These are phyloP conservation scores for Leucoagaricus sp. DNA, from an alignment of 1,284 basidiomycete species.

Conservation along the genomic window DNA sequence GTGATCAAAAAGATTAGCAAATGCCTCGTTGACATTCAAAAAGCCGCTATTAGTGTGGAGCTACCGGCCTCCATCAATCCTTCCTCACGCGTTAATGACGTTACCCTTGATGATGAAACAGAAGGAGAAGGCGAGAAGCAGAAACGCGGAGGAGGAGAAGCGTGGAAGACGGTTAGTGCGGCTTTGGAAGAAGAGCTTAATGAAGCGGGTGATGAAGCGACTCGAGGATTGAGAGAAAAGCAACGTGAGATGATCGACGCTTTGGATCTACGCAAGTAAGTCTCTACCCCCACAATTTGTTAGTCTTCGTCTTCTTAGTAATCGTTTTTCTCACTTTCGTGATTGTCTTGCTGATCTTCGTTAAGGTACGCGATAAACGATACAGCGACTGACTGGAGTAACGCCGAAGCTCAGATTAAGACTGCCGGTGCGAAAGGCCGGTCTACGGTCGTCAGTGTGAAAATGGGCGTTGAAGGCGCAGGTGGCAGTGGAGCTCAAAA, in stretches of 20 bases:
- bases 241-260: constrained; percentile 86
- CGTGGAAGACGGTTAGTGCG: constrained; percentile 54
- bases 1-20: constrained; percentile 86
- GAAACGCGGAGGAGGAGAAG: constrained; percentile 35
- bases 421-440: constrained; percentile 49
- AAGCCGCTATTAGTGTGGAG: constrained; percentile 63
- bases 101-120: constrained; percentile 33
- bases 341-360: background rate
- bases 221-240: constrained; percentile 54
- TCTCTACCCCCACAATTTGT: constrained; percentile 17
- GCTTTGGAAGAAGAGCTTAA: constrained; percentile 67
- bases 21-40: constrained; percentile 80
- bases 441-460: constrained; percentile 19
- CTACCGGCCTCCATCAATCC: constrained; percentile 8
- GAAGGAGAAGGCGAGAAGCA: constrained; percentile 65
- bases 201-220: constrained; percentile 64
- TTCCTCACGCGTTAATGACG: background rate
- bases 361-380: constrained; percentile 76
- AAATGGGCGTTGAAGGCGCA: background rate
- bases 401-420: constrained; percentile 70
- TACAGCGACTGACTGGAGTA: constrained; percentile 70
- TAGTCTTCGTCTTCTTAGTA: background rate
- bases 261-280: constrained; percentile 85
- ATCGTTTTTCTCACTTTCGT: background rate
- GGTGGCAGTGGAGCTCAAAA: constrained; percentile 47